Evolutionary conservation across 106 monocot species (phyloP).

Genomic region (Posidonia australis): DNA sequence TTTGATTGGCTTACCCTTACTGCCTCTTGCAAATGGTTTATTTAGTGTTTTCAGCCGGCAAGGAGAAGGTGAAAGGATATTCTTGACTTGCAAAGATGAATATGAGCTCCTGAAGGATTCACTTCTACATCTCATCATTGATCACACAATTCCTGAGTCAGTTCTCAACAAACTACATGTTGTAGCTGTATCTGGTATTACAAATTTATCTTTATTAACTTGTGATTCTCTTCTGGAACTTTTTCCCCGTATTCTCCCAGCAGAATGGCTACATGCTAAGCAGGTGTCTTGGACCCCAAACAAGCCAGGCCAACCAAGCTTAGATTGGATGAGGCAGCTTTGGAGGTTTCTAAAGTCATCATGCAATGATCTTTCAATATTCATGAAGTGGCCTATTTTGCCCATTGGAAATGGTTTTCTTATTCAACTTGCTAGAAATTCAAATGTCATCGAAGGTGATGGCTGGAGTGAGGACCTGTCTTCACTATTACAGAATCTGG

Average conservation of each 20-base stretch:
- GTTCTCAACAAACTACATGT: constrained; percentile 42
- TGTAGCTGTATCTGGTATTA: constrained; percentile 50
- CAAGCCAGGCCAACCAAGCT: constrained; percentile 60
- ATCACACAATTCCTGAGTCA: constrained; percentile 41
- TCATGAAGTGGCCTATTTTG: constrained; percentile 77
- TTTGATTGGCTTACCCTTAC: constrained; percentile 66
- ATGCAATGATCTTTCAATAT: constrained; percentile 65
- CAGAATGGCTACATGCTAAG: constrained; percentile 74
- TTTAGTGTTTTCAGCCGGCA: constrained; percentile 48
- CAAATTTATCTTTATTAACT: constrained; percentile 61
- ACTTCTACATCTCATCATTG: constrained; percentile 65
- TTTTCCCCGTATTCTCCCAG: constrained; percentile 74
- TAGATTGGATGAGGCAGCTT: constrained; percentile 72
- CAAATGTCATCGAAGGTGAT: constrained; percentile 73
- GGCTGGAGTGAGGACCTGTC: constrained; percentile 94
- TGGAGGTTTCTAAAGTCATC: constrained; percentile 81
- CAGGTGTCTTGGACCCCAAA: constrained; percentile 67
- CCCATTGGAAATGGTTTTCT: constrained; percentile 60
- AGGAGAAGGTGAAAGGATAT: constrained; percentile 78
- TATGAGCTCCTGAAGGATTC: constrained; percentile 66
- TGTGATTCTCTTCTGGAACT: constrained; percentile 71
- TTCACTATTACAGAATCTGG: constrained; percentile 67
- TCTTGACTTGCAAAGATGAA: constrained; percentile 40
- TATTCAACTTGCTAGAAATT: constrained; percentile 53
- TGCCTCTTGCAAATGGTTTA: constrained; percentile 78